Evolutionary conservation across 345 rosid genomes (phyloP).

Genomic region (Combretum micranthum): DNA sequence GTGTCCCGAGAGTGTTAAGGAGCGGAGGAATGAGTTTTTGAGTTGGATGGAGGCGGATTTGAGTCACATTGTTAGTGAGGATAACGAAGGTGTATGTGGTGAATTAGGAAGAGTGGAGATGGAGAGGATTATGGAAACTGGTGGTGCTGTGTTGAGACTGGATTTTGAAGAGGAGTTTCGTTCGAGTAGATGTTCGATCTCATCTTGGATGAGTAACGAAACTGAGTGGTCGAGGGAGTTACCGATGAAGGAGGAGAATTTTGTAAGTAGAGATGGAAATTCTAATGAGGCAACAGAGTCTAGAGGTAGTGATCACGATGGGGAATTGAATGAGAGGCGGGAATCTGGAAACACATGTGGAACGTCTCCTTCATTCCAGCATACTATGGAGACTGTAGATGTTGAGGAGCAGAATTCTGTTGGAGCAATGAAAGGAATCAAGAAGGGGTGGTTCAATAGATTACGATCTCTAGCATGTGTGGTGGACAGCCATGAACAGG

Average conservation of each 20-base stretch:
- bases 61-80: slow-evolving; percentile 13
- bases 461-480: slow-evolving; percentile 53
- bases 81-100: slow-evolving; percentile 16
- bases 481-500: slow-evolving; percentile 31
- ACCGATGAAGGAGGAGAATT: slow-evolving; percentile 15
- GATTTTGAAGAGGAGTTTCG: slow-evolving; percentile 39
- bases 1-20: slow-evolving; percentile 43
- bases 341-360: slow-evolving; percentile 10
- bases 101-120: slow-evolving; percentile 17
- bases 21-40: slow-evolving; percentile 14
- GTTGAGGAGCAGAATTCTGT: slow-evolving; percentile 19
- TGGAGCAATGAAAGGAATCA: slow-evolving; percentile 31
- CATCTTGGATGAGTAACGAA: slow-evolving; percentile 30
- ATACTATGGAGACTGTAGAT: slow-evolving; percentile 13
- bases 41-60: slow-evolving; percentile 33
- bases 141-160: slow-evolving; percentile 47
- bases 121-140: slow-evolving; percentile 30
- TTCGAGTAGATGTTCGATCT: slow-evolving; percentile 36
- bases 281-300: slow-evolving; percentile 16
- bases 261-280: slow-evolving; percentile 29
- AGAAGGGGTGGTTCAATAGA: slow-evolving; percentile 55
- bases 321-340: slow-evolving; percentile 13
- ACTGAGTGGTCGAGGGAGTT: slow-evolving; percentile 31
- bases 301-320: slow-evolving; percentile 18
- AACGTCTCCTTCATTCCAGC: slow-evolving; percentile 17